Conservation (phyloP, 768 basidiomycete species). For the Mycena belliarum region DNA sequence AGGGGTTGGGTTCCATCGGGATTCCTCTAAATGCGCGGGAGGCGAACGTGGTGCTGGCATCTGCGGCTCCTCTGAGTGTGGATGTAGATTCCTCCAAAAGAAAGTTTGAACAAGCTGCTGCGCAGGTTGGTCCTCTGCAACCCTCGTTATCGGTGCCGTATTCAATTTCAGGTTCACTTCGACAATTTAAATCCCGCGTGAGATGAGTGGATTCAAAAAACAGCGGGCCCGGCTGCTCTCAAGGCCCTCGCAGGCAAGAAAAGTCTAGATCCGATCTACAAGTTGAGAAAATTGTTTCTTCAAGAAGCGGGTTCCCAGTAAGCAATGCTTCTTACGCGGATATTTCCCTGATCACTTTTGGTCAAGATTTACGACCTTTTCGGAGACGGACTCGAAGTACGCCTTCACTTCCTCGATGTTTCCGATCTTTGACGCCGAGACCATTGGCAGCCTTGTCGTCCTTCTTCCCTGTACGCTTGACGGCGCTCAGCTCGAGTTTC, state of each 20-base stretch:
- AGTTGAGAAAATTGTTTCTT: background rate
- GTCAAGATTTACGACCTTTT: background rate
- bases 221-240: background rate
- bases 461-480: background rate
- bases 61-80: no score
- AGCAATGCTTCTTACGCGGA: no score
- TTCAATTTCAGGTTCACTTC: background rate
- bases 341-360: no score
- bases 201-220: background rate
- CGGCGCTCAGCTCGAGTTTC: background rate
- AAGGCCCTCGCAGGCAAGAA: background rate
- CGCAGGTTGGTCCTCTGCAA: background rate
- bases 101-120: background rate
- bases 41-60: background rate
- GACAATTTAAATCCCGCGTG: slow-evolving; percentile 2
- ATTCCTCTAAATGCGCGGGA: background rate
- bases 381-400: background rate
- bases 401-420: no score
- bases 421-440: no score
- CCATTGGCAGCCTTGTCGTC: background rate
- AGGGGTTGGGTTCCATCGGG: background rate
- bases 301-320: background rate
- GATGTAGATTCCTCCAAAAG: no score
- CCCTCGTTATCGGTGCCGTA: background rate
- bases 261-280: background rate